Conservation (phyloP, 1,284 basidiomycete genomes). For the Apiotrichum sp. region DNA sequence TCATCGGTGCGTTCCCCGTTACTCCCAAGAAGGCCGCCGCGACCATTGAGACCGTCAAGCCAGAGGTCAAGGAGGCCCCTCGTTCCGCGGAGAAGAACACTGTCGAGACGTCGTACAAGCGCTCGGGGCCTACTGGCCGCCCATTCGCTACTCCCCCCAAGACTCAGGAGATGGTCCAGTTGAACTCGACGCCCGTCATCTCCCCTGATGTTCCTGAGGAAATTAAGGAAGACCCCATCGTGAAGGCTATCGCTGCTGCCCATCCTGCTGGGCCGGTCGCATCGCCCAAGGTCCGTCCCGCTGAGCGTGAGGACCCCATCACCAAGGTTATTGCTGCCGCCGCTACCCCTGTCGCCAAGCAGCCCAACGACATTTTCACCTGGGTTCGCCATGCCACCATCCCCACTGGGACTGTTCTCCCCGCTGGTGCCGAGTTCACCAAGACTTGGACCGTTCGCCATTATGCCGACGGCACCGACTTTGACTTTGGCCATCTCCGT, state of each 20-base stretch:
- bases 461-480: constrained; percentile 37
- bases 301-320: constrained; percentile 5
- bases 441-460: constrained; percentile 42
- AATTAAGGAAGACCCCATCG: constrained; percentile 6
- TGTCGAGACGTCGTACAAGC: background rate
- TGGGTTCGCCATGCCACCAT: constrained; percentile 42
- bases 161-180: constrained; percentile 1
- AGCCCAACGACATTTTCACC: constrained; percentile 37
- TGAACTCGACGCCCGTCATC: background rate
- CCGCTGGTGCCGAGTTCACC: constrained; percentile 40
- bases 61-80: background rate
- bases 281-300: background rate
- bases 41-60: background rate
- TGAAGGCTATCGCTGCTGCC: constrained; percentile 1
- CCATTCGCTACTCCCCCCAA: background rate
- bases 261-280: background rate
- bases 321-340: constrained; percentile 3
- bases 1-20: constrained; percentile 7
- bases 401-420: constrained; percentile 30
- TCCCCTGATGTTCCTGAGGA: background rate
- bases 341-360: constrained; percentile 6
- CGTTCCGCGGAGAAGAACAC: background rate
- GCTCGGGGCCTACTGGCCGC: constrained; percentile 1
- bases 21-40: background rate
- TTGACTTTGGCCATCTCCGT: constrained; percentile 26